Conservation (phyloP, 2,329 filamentous ascomycete genomes). For the Alternaria ventricosa region DNA sequence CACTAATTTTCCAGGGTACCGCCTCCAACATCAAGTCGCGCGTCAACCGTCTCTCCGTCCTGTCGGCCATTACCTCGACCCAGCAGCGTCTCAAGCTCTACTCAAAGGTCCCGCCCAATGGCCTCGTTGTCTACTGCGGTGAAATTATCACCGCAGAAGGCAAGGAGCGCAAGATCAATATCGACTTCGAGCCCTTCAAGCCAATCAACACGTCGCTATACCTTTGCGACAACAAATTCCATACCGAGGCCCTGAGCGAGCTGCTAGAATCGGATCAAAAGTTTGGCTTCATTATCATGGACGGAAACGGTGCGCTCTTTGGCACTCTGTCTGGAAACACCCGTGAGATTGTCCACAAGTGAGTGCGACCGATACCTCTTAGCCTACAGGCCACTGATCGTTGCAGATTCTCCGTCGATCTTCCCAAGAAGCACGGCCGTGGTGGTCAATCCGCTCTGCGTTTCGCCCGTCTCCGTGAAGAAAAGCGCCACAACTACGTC, state of each 20-base stretch:
- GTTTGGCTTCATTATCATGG: conserved; percentile 99
- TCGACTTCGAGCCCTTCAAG: conserved; percentile 99
- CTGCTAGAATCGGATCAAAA: conserved; percentile 98
- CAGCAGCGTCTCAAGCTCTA: conserved; percentile 99
- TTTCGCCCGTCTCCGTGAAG: conserved; percentile 98
- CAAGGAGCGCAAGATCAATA: conserved; percentile 99
- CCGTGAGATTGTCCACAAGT: conserved; percentile 92
- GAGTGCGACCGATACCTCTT: conserved; percentile 5
- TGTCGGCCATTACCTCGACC: conserved; percentile 98
- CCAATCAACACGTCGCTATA: conserved; percentile 99
- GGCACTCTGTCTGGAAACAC: conserved; percentile 98
- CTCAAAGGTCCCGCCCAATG: conserved; percentile 98
- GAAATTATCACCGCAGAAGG: conserved; percentile 99
- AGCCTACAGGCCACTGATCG: neutral
- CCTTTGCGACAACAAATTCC: conserved; percentile 99
- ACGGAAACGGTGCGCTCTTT: conserved; percentile 97
- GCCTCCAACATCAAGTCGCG: conserved; percentile 99
- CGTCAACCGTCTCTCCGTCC: conserved; percentile 96
- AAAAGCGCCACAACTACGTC: conserved; percentile 99
- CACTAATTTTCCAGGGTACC: conserved; percentile 70
- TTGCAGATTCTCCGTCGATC: conserved; percentile 81
- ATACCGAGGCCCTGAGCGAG: conserved; percentile 96
- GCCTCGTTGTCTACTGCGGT: conserved; percentile 97
- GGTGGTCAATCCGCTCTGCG: conserved; percentile 99
- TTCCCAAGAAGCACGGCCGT: conserved; percentile 99